A percentile compares a stretch with the other conserved stretches of the same genome.
Conservation (phyloP, 768 basidiomycete species). For the Exidia glandulosa region DNA sequence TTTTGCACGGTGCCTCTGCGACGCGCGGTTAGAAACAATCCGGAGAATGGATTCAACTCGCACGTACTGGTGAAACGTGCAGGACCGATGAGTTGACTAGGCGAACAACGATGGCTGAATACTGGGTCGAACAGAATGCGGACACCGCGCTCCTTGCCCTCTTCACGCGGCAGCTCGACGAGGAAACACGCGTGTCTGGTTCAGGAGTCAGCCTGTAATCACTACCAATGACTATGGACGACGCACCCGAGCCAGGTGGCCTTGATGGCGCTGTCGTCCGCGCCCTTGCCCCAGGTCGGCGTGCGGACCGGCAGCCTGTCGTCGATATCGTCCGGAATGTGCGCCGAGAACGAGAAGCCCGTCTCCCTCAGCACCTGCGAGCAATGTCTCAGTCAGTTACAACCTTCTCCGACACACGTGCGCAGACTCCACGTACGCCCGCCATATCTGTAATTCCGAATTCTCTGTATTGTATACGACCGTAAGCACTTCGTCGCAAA, state of each 20-base stretch:
- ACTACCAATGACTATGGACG: neutral
- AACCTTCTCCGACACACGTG: neutral
- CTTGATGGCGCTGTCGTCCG: conserved; percentile 21
- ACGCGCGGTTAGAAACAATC: neutral
- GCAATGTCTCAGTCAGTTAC: neutral
- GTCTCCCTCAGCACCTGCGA: neutral
- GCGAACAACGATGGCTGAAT: conserved; percentile 42
- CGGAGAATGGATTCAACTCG: neutral
- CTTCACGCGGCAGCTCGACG: conserved; percentile 33
- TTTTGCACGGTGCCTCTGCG: conserved; percentile 35
- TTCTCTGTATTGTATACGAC: neutral
- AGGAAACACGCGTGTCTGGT: conserved; percentile 38
- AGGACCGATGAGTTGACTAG: conserved; percentile 33
- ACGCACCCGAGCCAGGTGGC: conserved; percentile 38
- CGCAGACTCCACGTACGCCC: neutral
- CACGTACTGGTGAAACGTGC: conserved; percentile 34
- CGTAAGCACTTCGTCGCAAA: neutral
- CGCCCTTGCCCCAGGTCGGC: conserved; percentile 17
- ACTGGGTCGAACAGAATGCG: conserved; percentile 40
- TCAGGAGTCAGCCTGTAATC: neutral
- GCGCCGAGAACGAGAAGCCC: neutral
- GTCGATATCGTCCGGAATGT: neutral
- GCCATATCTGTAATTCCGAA: neutral
- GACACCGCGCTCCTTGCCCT: conserved; percentile 23
- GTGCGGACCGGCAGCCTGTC: conserved; percentile 8